Evolutionary conservation across 2,329 filamentous ascomycete genomes (phyloP).

Genomic region (Microsporum audouinii): DNA sequence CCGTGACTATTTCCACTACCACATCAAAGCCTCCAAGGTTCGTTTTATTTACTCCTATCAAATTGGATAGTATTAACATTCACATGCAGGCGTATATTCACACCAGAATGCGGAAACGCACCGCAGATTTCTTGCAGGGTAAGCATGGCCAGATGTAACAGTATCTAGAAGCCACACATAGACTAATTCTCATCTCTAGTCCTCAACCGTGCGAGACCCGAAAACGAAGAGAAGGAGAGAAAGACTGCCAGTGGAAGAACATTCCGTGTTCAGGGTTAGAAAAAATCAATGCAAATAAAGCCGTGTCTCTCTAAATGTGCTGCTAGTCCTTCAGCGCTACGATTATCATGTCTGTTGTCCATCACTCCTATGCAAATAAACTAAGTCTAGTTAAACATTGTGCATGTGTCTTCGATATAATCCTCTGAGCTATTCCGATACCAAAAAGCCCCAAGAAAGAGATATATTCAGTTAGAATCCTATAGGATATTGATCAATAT

Average conservation of each 20-base stretch:
- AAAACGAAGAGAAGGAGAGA: slow-evolving; percentile 91
- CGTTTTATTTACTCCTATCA: slow-evolving; percentile 2
- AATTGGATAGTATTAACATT: neutral
- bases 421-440: neutral
- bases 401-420: neutral
- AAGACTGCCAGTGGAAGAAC: slow-evolving; percentile 96
- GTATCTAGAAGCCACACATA: neutral
- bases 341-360: neutral
- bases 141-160: slow-evolving; percentile 22
- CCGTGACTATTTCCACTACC: slow-evolving; percentile 99
- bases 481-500: too few relatives aligned
- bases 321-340: neutral
- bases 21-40: slow-evolving; percentile 96
- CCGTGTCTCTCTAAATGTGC: neutral
- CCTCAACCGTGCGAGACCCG: slow-evolving; percentile 86
- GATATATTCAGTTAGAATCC: neutral
- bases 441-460: neutral
- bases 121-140: slow-evolving; percentile 97
- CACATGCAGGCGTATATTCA: slow-evolving; percentile 73
- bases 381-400: neutral
- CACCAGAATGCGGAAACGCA: slow-evolving; percentile 93
- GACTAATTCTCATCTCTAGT: slow-evolving; percentile 43
- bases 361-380: neutral
- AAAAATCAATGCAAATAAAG: neutral
- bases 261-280: slow-evolving; percentile 55